These are phyloP conservation scores for Psidium guajava DNA, from an alignment of 345 rosid species.

Conservation along the genomic window DNA sequence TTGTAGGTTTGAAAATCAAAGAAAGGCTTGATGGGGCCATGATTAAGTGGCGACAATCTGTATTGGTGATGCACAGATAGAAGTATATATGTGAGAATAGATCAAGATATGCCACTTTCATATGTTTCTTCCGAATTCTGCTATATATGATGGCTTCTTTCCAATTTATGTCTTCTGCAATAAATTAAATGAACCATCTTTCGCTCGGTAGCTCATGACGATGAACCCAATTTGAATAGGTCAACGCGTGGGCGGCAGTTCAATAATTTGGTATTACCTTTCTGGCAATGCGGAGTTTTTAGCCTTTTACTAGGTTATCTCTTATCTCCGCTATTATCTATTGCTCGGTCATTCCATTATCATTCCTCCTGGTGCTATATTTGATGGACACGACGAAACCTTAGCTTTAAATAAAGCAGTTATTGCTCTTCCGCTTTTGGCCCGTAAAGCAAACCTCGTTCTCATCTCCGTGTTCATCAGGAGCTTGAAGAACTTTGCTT, in stretches of 20 bases:
- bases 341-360: no score
- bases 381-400: background rate
- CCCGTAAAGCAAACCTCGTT: background rate
- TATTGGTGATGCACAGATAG: background rate
- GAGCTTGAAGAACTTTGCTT: background rate
- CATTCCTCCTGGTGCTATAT: background rate
- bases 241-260: background rate
- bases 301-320: background rate
- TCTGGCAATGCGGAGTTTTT: background rate
- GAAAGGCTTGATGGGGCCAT: background rate
- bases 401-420: background rate
- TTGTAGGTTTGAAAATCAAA: background rate
- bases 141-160: background rate
- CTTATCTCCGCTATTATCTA: no score
- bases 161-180: background rate
- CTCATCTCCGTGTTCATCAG: background rate
- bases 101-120: background rate
- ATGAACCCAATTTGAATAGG: background rate
- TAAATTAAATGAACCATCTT: background rate
- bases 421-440: background rate
- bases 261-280: background rate
- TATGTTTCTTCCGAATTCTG: background rate
- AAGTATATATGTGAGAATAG: background rate
- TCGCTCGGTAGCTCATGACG: background rate
- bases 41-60: background rate